Evolutionary conservation across 1,284 basidiomycete species (phyloP).

Genomic region (Leccinum subfulvum): DNA sequence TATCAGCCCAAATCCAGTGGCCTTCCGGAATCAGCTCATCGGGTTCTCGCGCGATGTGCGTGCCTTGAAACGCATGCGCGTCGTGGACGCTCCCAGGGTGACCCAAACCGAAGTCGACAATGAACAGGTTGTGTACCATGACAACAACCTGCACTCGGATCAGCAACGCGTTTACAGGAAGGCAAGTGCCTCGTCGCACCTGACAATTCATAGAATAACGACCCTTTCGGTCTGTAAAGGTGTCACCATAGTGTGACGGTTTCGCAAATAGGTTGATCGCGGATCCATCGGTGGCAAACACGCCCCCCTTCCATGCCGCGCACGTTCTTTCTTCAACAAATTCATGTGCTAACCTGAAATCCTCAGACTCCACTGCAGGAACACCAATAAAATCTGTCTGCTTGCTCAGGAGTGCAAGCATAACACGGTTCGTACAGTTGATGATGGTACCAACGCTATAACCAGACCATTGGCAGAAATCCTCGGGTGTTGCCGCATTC

Average conservation of each 20-base stretch:
- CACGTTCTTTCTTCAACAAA: not conserved
- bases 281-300: slow-evolving; percentile 3
- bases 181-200: not conserved
- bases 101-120: slow-evolving; percentile 11
- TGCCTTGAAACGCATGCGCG: slow-evolving; percentile 5
- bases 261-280: slow-evolving; percentile 6
- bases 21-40: not conserved
- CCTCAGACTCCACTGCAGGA: not conserved
- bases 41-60: not conserved
- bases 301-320: not conserved
- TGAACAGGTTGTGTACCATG: slow-evolving; percentile 5
- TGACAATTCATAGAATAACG: slow-evolving; percentile 15
- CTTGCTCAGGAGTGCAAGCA: slow-evolving; percentile 4
- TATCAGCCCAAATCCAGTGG: slow-evolving; percentile 13
- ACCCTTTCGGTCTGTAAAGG: slow-evolving; percentile 10
- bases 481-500: not conserved
- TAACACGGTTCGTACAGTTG: slow-evolving; percentile 4
- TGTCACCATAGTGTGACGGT: slow-evolving; percentile 2
- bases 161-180: not conserved
- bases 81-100: slow-evolving; percentile 12
- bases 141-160: not conserved
- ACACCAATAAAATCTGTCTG: slow-evolving; percentile 1
- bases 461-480: slow-evolving; percentile 35
- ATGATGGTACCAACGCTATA: not conserved
- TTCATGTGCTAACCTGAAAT: not conserved